phyloP scores from a whole-genome alignment of 805 yeast genomes.

The Spathaspora boniae region DNA sequence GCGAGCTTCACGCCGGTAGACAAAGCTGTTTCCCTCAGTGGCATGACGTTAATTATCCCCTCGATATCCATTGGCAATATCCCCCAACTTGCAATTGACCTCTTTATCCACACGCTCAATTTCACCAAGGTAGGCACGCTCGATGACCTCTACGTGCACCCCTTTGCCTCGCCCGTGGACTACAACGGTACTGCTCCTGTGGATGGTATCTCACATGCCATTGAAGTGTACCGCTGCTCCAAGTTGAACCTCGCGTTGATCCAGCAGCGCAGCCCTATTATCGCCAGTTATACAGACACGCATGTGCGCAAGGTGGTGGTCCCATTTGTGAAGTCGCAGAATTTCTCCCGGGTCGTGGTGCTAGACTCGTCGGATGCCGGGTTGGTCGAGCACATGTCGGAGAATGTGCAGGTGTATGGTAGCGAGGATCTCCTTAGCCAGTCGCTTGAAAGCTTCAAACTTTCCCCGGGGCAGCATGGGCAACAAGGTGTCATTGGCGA shows the following conservation, averaged over 20 bases:
- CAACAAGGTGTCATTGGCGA: constrained; percentile 6
- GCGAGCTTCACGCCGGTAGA: no score
- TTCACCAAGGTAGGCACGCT: constrained; percentile 52
- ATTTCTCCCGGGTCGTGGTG: constrained; percentile 48
- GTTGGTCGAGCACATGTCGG: constrained; percentile 23
- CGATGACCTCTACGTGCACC: constrained; percentile 63
- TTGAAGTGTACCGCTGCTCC: constrained; percentile 59
- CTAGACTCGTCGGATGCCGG: constrained; percentile 77
- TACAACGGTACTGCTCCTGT: constrained; percentile 11
- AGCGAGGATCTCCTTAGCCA: constrained; percentile 29
- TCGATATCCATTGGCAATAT: constrained; percentile 84
- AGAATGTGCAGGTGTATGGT: constrained; percentile 23
- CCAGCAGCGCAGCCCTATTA: constrained; percentile 80
- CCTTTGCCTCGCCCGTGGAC: constrained; percentile 82
- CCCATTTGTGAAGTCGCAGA: constrained; percentile 41
- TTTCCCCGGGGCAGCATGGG: constrained; percentile 12
- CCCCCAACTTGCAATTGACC: constrained; percentile 78
- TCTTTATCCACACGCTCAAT: constrained; percentile 61
- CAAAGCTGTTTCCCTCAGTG: no score
- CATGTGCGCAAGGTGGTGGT: constrained; percentile 51
- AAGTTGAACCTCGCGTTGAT: constrained; percentile 48
- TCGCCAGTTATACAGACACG: constrained; percentile 55
- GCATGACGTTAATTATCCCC: constrained; percentile 70
- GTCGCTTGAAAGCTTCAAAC: constrained; percentile 26
- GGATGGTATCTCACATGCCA: constrained; percentile 50